Percentiles rank a stretch among this genome's conserved stretches.
Conservation (phyloP, 352 stramenopile species). For the Pythium oligandrum region DNA sequence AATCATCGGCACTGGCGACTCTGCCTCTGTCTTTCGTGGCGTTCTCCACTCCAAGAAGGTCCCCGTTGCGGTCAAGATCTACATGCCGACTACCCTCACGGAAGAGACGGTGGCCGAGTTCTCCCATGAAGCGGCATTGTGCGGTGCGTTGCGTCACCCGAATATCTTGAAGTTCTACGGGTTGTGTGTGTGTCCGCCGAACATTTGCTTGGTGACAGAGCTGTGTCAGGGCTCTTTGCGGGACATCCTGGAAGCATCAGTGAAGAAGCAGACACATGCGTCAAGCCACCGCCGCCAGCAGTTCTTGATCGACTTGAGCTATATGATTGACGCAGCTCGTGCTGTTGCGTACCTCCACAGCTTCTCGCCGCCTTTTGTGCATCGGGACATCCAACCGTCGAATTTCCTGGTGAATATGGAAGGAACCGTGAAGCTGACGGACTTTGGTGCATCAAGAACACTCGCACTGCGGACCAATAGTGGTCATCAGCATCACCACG, state of each 20-base stretch:
- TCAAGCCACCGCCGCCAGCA: slow-evolving; percentile 22
- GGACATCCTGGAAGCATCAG: slow-evolving; percentile 21
- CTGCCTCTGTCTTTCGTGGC: slow-evolving; percentile 45
- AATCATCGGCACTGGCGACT: slow-evolving; percentile 42
- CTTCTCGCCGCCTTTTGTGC: slow-evolving; percentile 64
- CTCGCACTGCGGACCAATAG: slow-evolving; percentile 17
- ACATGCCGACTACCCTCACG: slow-evolving; percentile 42
- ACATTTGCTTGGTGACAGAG: slow-evolving; percentile 69
- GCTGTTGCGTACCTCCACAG: slow-evolving; percentile 69
- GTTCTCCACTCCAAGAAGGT: slow-evolving; percentile 19
- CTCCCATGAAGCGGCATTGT: slow-evolving; percentile 47
- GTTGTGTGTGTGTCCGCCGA: slow-evolving; percentile 70
- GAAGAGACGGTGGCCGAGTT: slow-evolving; percentile 55
- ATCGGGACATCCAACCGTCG: slow-evolving; percentile 66
- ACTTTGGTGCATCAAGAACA: slow-evolving; percentile 66
- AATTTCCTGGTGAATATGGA: slow-evolving; percentile 77
- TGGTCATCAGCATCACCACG: slow-evolving; percentile 14
- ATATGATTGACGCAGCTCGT: slow-evolving; percentile 61
- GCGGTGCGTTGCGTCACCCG: slow-evolving; percentile 38
- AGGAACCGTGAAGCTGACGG: slow-evolving; percentile 65
- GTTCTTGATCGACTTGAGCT: slow-evolving; percentile 53
- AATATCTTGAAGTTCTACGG: slow-evolving; percentile 51
- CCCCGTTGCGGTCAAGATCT: slow-evolving; percentile 60
- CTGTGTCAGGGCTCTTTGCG: slow-evolving; percentile 63
- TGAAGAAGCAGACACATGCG: slow-evolving; percentile 5